These are phyloP conservation scores for Diaporthe helianthi DNA, from an alignment of 2,329 filamentous ascomycete species.

Conservation along the genomic window DNA sequence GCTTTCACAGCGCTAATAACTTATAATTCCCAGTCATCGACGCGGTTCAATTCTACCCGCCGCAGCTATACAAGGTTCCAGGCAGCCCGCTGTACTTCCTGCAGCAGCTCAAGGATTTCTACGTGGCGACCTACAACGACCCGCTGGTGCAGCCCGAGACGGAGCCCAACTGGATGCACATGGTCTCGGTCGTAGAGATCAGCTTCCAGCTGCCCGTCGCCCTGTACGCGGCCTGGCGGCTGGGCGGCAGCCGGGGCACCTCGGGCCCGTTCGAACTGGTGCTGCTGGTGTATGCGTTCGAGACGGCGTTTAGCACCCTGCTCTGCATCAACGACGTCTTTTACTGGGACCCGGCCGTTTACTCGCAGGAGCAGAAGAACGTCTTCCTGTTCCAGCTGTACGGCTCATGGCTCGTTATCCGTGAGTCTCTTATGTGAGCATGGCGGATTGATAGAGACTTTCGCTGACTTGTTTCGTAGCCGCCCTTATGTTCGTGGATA, in stretches of 20 bases:
- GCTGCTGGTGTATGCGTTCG: slow-evolving; percentile 57
- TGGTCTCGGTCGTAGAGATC: slow-evolving; percentile 59
- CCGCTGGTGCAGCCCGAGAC: slow-evolving; percentile 52
- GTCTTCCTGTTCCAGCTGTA: slow-evolving; percentile 58
- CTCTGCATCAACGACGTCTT: slow-evolving; percentile 59
- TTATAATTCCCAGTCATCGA: slow-evolving; percentile 53
- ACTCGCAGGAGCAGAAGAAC: slow-evolving; percentile 53
- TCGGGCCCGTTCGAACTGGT: slow-evolving; percentile 55
- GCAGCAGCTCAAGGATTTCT: slow-evolving; percentile 52
- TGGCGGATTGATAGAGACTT: too few species aligned
- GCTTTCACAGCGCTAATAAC: not conserved
- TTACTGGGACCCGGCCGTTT: slow-evolving; percentile 55
- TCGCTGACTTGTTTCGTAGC: slow-evolving; percentile 46
- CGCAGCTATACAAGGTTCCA: slow-evolving; percentile 50
- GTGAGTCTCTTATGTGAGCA: slow-evolving; percentile 49
- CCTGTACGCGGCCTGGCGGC: slow-evolving; percentile 53
- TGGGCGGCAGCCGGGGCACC: slow-evolving; percentile 45
- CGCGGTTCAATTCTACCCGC: slow-evolving; percentile 60
- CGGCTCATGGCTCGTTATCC: slow-evolving; percentile 58
- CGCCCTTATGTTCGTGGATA: slow-evolving; percentile 58
- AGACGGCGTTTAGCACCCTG: slow-evolving; percentile 59
- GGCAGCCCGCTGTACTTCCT: slow-evolving; percentile 57
- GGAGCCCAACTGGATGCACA: slow-evolving; percentile 56
- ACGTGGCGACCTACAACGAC: slow-evolving; percentile 58
- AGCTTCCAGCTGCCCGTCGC: slow-evolving; percentile 58